These are phyloP conservation scores for Chrysoporthe deuterocubensis DNA, from an alignment of 2,329 filamentous ascomycete species.

Conservation along the genomic window DNA sequence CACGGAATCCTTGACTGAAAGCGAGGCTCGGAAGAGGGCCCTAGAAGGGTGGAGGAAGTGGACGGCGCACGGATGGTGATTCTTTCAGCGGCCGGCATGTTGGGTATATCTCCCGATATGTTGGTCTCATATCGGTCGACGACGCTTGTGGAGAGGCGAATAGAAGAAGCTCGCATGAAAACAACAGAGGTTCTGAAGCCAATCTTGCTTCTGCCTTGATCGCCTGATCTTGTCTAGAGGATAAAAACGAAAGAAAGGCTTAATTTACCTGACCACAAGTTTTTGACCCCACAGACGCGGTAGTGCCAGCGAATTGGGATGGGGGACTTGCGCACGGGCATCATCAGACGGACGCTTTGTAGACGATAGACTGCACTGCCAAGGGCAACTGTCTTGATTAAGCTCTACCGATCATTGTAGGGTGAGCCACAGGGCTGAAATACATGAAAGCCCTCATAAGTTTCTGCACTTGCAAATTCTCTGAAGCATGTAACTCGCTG, in stretches of 20 bases:
- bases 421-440: conserved; percentile 16
- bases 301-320: conserved; percentile 6
- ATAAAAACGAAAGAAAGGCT: not conserved
- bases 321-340: conserved; percentile 6
- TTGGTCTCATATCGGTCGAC: not conserved
- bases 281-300: not conserved
- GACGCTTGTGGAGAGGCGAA: not conserved
- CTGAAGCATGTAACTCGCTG: not conserved
- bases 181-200: not conserved
- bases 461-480: conserved; percentile 7
- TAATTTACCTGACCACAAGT: conserved; percentile 12
- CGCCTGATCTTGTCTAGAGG: not conserved
- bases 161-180: not conserved
- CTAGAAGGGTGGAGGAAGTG: not conserved
- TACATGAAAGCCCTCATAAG: conserved; percentile 8
- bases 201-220: conserved; percentile 2
- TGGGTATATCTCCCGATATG: not conserved
- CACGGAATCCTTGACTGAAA: not conserved
- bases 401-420: conserved; percentile 8
- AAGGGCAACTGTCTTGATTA: conserved; percentile 12
- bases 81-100: not conserved
- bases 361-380: conserved; percentile 6
- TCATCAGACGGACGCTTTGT: conserved; percentile 16
- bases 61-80: not conserved
- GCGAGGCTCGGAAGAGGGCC: not conserved